Evolutionary conservation across 1,139 yeast species (phyloP).

Genomic region (Oligophagozyma castellii): DNA sequence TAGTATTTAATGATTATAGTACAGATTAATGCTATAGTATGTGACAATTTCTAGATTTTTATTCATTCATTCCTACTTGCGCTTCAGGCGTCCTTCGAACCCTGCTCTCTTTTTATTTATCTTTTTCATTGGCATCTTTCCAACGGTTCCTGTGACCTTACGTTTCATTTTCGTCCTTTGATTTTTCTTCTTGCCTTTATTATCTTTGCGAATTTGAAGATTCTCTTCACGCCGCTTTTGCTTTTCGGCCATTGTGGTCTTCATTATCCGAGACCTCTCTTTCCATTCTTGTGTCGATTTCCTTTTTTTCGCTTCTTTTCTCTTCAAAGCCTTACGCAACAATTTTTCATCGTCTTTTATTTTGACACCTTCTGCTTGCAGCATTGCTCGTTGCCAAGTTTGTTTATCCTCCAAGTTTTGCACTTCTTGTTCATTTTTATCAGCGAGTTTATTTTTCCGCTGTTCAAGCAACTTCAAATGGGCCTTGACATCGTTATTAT

Average conservation of each 20-base stretch:
- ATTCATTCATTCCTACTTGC: not conserved
- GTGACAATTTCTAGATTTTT: too few relatives aligned
- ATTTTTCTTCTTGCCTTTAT: conserved; percentile 60
- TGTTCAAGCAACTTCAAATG: conserved; percentile 66
- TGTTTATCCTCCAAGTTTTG: conserved; percentile 51
- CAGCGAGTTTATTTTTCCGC: conserved; percentile 48
- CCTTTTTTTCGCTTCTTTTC: conserved; percentile 66
- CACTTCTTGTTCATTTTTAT: conserved; percentile 49
- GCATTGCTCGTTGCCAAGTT: conserved; percentile 73
- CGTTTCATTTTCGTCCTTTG: conserved; percentile 53
- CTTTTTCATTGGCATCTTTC: conserved; percentile 3
- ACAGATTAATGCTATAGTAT: too few relatives aligned
- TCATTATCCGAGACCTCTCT: conserved; percentile 70
- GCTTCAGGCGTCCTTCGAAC: conserved; percentile 30
- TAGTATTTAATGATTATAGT: too few relatives aligned
- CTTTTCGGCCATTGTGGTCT: conserved; percentile 59
- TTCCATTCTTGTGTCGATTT: conserved; percentile 79
- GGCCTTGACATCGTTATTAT: conserved; percentile 72
- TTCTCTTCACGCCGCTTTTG: conserved; percentile 84
- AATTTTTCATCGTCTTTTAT: conserved; percentile 82
- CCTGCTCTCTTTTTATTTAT: conserved; percentile 30
- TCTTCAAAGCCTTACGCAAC: conserved; percentile 71
- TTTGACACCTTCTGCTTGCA: conserved; percentile 81
- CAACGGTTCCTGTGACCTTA: conserved; percentile 39
- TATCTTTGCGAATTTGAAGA: conserved; percentile 64